Evolutionary conservation across 225 moss, liverwort and hornwort genomes (phyloP), one percentile per base, ranked within the genome.

Genomic region (Pleurozium schreberi): DNA sequence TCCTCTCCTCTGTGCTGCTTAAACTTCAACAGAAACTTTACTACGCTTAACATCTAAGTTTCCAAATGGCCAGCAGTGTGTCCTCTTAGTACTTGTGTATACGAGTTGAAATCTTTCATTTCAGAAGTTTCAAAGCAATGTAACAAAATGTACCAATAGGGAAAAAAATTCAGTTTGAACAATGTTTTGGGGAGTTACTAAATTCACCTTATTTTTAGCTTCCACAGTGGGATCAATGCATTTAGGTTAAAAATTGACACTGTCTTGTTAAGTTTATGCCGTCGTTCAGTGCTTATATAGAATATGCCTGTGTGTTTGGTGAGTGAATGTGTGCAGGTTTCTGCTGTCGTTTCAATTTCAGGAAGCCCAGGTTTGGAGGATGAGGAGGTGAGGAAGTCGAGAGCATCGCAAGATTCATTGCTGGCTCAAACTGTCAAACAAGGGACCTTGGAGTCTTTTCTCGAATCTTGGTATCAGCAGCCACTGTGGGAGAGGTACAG

Each of bases 301-400:
- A n/a, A 20, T 4, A 5, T 43, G 26, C 38, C 67, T 76, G 38
- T 84, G 61, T 58, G n/a, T n/a, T n/a, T 84, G 81, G 69, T 57
- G 78, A 82, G 71, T 64, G 77, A 84, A 73, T 66, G 27, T 87
- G 83, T 82, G 91, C 93, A 98, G 98, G 89, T 97, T 78, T 89
- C 92, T 89, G 97, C 89, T 52, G 95, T 94, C 64, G 91, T 99
- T 82, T 93, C 97, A 30, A 90, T 99, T 86, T 97, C 99, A 76
- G 99, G 97, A 14, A 99, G 96, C 69, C 99, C 99, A 89, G 99
- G 99, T 61, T 90, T 97, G 52, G 92, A 92, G 75, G 92, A 91
- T 84, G 87, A 87, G 75, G 79, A 80, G 62, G 76, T 89, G 73
- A 94, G 93, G 85, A 88, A 88, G 66, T 68, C 69, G 21, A 95